Evolutionary conservation across 257 asterid species (phyloP).

Genomic region (Solanum sparsipilum): DNA sequence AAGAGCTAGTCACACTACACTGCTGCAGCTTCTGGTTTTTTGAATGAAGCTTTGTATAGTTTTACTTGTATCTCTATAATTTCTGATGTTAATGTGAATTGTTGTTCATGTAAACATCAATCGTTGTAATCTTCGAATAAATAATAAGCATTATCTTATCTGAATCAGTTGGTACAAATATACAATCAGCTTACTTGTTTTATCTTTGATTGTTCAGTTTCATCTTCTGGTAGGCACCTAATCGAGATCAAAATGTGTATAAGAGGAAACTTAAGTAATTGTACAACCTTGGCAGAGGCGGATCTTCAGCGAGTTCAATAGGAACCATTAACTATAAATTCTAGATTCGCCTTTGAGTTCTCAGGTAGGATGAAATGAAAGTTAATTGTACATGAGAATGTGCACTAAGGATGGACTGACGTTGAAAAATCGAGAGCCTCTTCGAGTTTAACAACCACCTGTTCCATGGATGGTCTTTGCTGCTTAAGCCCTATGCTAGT

Average conservation of each 20-base stretch:
- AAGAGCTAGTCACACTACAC: conserved; percentile 45
- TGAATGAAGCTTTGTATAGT: conserved; percentile 33
- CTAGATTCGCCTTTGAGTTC: neutral
- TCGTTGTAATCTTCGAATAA: neutral
- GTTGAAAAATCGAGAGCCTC: conserved; percentile 40
- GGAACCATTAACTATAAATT: neutral
- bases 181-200: neutral
- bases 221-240: neutral
- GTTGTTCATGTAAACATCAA: neutral
- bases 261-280: neutral
- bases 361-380: neutral
- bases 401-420: conserved; percentile 12
- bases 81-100: neutral
- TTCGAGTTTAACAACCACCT: conserved; percentile 34
- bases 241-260: neutral
- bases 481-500: conserved; percentile 56
- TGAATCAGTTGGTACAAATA: neutral
- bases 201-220: neutral
- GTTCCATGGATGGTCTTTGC: conserved; percentile 62
- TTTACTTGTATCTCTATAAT: conserved; percentile 1
- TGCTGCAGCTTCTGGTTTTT: conserved; percentile 34
- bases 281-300: neutral
- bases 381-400: neutral
- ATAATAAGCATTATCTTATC: neutral
- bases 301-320: neutral